Percentiles rank a stretch among this genome's conserved stretches.
Evolutionary conservation across 2,329 filamentous ascomycete genomes (phyloP).

Genomic region (Colletotrichum tropicicola): DNA sequence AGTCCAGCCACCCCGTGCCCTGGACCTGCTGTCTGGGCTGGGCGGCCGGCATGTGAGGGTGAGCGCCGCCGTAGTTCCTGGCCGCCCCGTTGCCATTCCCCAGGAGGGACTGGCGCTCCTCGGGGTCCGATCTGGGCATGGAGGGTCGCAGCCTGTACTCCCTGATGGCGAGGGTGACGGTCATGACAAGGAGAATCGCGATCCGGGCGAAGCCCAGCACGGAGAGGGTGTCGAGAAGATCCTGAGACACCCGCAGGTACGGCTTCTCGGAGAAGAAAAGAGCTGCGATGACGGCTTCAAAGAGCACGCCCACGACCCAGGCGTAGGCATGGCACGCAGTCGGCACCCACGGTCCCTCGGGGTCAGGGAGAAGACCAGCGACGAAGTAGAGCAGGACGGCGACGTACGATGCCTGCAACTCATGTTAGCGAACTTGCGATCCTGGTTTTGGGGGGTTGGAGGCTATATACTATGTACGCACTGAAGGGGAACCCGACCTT

Average conservation of each 20-base stretch:
- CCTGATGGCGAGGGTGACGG: constrained; percentile 37
- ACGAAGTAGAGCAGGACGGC: constrained; percentile 52
- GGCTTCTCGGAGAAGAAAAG: constrained; percentile 41
- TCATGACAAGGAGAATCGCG: constrained; percentile 45
- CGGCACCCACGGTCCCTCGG: constrained; percentile 54
- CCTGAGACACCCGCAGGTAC: constrained; percentile 38
- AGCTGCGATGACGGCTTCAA: constrained; percentile 47
- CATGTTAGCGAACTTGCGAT: constrained; percentile 4
- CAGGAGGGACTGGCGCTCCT: constrained; percentile 49
- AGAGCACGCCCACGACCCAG: constrained; percentile 44
- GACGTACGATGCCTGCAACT: constrained; percentile 46
- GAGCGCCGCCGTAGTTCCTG: constrained; percentile 38
- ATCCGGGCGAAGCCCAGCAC: constrained; percentile 43
- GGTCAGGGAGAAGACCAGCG: constrained; percentile 51
- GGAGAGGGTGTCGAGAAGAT: constrained; percentile 41
- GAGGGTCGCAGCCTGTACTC: constrained; percentile 41
- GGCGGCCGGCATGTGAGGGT: background rate
- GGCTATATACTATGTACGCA: constrained; percentile 46
- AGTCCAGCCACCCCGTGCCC: constrained; percentile 53
- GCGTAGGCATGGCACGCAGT: constrained; percentile 45
- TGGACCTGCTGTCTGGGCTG: constrained; percentile 40
- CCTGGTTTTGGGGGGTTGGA: background rate
- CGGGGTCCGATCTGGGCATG: constrained; percentile 37
- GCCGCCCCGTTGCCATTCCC: constrained; percentile 46
- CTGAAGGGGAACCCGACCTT: constrained; percentile 47